phyloP scores from a whole-genome alignment of 805 yeast species.

The Groenewaldozyma salmanticensis region DNA sequence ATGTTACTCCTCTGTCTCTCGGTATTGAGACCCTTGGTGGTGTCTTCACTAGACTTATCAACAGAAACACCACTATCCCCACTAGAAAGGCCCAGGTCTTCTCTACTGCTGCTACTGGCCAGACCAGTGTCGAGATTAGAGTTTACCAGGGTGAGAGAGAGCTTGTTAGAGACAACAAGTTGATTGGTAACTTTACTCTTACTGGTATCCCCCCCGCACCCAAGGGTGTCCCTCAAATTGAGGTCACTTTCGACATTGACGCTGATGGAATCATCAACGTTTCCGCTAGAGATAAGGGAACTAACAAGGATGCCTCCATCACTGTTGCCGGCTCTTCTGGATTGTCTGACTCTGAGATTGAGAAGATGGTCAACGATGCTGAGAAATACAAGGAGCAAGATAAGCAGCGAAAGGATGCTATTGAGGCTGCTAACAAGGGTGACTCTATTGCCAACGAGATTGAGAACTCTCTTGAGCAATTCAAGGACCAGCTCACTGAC shows the following conservation, averaged over 20 bases:
- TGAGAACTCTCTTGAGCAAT: conserved; percentile 73
- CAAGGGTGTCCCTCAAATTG: conserved; percentile 90
- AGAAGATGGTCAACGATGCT: conserved; percentile 84
- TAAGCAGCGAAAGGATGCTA: conserved; percentile 73
- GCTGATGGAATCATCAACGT: conserved; percentile 97
- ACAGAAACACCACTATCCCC: conserved; percentile 94
- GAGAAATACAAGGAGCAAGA: conserved; percentile 83
- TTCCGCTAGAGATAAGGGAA: conserved; percentile 86
- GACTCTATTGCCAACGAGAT: conserved; percentile 81
- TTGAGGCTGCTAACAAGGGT: conserved; percentile 79
- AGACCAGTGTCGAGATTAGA: conserved; percentile 93
- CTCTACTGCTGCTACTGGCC: conserved; percentile 95
- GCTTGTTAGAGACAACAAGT: conserved; percentile 93
- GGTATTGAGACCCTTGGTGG: conserved; percentile 99
- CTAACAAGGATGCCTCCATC: conserved; percentile 88
- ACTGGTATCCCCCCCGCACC: conserved; percentile 94
- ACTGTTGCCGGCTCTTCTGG: conserved; percentile 96
- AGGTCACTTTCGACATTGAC: conserved; percentile 91
- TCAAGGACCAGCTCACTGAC: conserved; percentile 49
- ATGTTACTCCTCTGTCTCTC: conserved; percentile 80
- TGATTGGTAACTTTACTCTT: conserved; percentile 92
- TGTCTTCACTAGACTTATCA: conserved; percentile 84
- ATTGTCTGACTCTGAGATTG: conserved; percentile 80
- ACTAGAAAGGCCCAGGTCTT: conserved; percentile 93
- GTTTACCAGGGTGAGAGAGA: conserved; percentile 99